Evolutionary conservation across 306 rosid species (phyloP), one percentile per base, ranked within the genome.

Genomic region (Hippophae gyantsensis): DNA sequence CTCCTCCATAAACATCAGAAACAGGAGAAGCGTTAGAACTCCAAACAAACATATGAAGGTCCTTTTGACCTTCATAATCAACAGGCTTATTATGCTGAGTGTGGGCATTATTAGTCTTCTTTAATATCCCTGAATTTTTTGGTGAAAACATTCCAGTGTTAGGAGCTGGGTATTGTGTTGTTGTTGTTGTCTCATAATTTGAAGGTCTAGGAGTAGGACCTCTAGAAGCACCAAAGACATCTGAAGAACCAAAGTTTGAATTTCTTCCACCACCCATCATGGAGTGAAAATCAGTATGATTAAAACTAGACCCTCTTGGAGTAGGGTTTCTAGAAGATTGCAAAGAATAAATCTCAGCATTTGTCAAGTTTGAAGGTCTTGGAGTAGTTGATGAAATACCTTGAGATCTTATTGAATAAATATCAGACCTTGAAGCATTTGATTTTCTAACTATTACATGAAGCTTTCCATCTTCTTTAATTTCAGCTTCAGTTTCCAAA

Each of bases 11-110:
- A 8, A 89, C 95, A 56, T 89, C 95, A 0, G 97, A 86, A 18
- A 84, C 95, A 0, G 93, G 92, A 0, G 97, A 89, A 69, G 77
- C 74, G 57, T 92, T 86, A 0, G 97, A 86, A 54, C 95, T 86
- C 97, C 97, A 89, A 32, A 89, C 95, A 56, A 86, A 86, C 97
- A 83, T 89, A 14, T 89, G 95, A 51, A 89, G 90, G 52, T 90
- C 96, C 46, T 64, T 84, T 10, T 48, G 70, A 5, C 86, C 81
- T 43, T 77, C 87, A 13, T 82, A 82, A 56, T 77, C 87, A n/a
- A 82, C 84, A 1, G 75, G 51, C 53, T 77, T 77, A 56, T 59
- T 72, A 57, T 63, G 75, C 52, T 61, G 81, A 1, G 63, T 74
- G 69, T 74, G 85, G 9, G 92, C 97, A 63, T 76, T 82, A 63